These are phyloP conservation scores for Paralagenidium karlingii DNA, from an alignment of 352 stramenopile genomes.

Conservation along the genomic window DNA sequence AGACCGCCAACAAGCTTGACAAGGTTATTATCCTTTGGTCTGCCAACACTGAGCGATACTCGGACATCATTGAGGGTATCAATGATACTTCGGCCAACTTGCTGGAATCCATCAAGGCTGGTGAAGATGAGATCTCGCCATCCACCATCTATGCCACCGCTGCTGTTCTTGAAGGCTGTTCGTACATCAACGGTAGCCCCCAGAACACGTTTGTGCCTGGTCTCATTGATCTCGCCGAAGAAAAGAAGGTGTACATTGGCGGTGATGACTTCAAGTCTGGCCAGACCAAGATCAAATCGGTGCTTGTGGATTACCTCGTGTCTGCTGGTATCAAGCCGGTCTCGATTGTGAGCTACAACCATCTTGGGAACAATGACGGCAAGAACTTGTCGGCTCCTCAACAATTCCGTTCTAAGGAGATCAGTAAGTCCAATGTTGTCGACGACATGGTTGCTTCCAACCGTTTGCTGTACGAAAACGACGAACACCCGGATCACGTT, in stretches of 20 bases:
- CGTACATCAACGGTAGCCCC: slow-evolving; percentile 98
- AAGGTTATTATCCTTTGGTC: slow-evolving; percentile 99
- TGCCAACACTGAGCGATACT: slow-evolving; percentile 99
- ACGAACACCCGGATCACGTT: slow-evolving; percentile 98
- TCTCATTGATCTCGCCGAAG: slow-evolving; percentile 90
- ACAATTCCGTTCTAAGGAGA: slow-evolving; percentile 99
- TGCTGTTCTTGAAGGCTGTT: slow-evolving; percentile 96
- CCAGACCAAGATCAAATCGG: slow-evolving; percentile 99
- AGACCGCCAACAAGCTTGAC: slow-evolving; percentile 88
- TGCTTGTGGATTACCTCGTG: slow-evolving; percentile 99
- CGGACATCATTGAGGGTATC: slow-evolving; percentile 93
- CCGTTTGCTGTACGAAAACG: slow-evolving; percentile 94
- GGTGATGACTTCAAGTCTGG: slow-evolving; percentile 99
- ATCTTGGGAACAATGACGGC: slow-evolving; percentile 99
- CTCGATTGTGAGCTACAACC: slow-evolving; percentile 99
- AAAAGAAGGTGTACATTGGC: slow-evolving; percentile 94
- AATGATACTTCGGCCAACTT: slow-evolving; percentile 98
- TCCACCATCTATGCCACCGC: slow-evolving; percentile 98
- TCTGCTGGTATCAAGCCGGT: slow-evolving; percentile 98
- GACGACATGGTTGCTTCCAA: slow-evolving; percentile 98
- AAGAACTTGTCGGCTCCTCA: slow-evolving; percentile 98
- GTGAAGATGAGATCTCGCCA: slow-evolving; percentile 91
- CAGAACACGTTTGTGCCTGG: slow-evolving; percentile 99
- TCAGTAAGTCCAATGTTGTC: slow-evolving; percentile 99
- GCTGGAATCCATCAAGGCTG: slow-evolving; percentile 91